A percentile compares a stretch with the other conserved stretches of the same genome.
phyloP scores from a whole-genome alignment of 139 green algal species.

The Micractinium sp. region DNA sequence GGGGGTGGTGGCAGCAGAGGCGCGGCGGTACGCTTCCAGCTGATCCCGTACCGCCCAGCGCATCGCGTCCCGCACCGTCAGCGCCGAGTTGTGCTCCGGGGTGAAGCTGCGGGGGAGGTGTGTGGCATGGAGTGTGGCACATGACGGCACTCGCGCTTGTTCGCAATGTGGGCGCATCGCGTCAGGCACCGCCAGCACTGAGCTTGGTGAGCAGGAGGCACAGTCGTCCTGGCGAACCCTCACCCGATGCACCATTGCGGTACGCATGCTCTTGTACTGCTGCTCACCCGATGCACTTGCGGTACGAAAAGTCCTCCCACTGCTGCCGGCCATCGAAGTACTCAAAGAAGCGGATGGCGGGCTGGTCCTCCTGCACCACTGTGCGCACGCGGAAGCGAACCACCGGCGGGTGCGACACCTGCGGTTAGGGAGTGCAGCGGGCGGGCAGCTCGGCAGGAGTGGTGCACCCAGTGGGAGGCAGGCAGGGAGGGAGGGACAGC shows the following conservation, averaged over 20 bases:
- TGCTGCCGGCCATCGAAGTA: neutral
- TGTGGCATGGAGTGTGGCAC: neutral
- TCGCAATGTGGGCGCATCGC: neutral
- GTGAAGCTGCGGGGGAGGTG: neutral
- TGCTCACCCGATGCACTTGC: conserved; percentile 25
- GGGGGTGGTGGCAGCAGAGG: neutral
- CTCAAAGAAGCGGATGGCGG: conserved; percentile 2
- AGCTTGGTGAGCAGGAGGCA: neutral
- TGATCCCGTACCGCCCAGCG: neutral
- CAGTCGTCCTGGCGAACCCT: neutral
- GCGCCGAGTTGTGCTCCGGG: neutral
- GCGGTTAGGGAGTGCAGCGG: neutral
- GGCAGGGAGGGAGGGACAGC: neutral
- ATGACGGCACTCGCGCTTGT: neutral
- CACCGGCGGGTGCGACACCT: neutral
- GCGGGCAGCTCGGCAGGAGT: neutral
- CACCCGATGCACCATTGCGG: neutral
- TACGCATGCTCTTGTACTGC: neutral
- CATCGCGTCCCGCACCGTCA: conserved; percentile 19
- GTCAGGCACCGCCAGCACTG: neutral
- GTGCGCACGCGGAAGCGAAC: neutral
- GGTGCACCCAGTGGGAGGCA: neutral
- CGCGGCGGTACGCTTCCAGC: neutral
- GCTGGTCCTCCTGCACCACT: neutral
- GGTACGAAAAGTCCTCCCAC: conserved; percentile 22